Base-by-base conservation (phyloP, 2,329 filamentous ascomycete genomes). In the Alternaria incomplexa region DNA sequence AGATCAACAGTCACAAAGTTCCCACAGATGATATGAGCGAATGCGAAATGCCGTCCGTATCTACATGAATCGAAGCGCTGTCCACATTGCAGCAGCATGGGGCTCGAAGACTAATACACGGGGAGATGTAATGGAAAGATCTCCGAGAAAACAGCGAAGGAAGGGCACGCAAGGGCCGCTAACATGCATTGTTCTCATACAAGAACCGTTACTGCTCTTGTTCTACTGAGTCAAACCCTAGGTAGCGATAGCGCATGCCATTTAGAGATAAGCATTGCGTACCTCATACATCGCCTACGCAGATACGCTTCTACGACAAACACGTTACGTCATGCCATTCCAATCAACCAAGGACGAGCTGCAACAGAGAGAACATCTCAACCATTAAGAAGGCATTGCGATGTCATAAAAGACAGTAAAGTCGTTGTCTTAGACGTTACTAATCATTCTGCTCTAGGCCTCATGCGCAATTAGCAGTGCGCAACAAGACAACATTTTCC, bases 361-460 rank as follows among this genome's bases (percentile, higher is more conserved):
- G 36, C 36, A 10, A 3, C 36, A 40, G 15, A 17, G 2, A 8
- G 8, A 3, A 17, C 10, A 40, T n/a, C 9, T 40, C 36, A n/a
- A 3, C 36, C 36, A 6, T 17, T 9, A 40, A 10, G 36, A 40
- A 40, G 36, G 15, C 15, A 40, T 40, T 5, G 36, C 9, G 36
- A 3, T 40, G 3, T 3, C 0, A 40, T 2, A 40, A 40, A 40
- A 1, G 0, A 40, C 8, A 8, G 36, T 40, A 17, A 17, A 17
- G 0, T 11, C 1, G 1, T 40, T 17, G 36, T 40, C 6, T 0
- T 0, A 17, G n/a, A 40, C 1, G 36, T 3, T 17, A 9, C 36
- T 6, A 1, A 40, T 40, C 36, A 40, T 40, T 5, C 15, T 40
- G 1, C 36, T n/a, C 3, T 40, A 9, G 26, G n/a, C 4, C 36